Conservation (phyloP, 2,329 filamentous ascomycete species). For the Berkeleyomyces rouxiae region DNA sequence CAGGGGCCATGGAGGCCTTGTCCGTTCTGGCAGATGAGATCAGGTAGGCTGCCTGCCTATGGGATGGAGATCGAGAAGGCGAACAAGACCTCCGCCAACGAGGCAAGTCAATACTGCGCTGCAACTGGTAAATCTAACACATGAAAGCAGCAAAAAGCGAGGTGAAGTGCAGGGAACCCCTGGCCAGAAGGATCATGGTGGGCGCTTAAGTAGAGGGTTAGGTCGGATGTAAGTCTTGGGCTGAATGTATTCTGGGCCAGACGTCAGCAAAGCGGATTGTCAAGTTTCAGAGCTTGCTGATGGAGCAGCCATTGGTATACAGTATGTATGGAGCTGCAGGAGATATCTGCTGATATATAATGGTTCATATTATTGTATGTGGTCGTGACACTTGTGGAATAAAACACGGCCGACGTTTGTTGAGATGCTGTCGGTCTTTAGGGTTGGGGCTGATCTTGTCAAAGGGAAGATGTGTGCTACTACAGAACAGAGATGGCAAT, state of each 20-base stretch:
- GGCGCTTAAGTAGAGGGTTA: neutral
- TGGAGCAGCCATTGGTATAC: neutral
- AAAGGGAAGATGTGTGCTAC: too few species aligned
- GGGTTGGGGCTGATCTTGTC: too few species aligned
- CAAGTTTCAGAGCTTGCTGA: neutral
- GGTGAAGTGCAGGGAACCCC: neutral
- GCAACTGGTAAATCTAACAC: neutral
- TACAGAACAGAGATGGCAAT: too few species aligned
- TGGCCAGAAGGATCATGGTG: neutral
- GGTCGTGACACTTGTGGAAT: too few species aligned
- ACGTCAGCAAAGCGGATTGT: neutral
- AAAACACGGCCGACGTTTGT: too few species aligned
- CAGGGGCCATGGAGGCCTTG: too few species aligned
- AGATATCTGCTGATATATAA: too few species aligned
- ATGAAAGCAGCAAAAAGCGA: neutral
- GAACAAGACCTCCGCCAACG: neutral
- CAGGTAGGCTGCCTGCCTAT: neutral
- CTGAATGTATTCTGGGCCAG: neutral
- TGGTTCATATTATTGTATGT: too few species aligned
- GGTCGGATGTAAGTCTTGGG: neutral
- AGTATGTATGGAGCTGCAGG: too few species aligned
- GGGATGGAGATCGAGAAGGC: neutral
- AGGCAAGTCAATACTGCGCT: neutral
- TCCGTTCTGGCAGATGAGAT: too few species aligned
- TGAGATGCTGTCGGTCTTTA: too few species aligned